Evolutionary conservation across 192 early-diverging fungal species (phyloP).

Genomic region (Chytriomyces hyalinus): DNA sequence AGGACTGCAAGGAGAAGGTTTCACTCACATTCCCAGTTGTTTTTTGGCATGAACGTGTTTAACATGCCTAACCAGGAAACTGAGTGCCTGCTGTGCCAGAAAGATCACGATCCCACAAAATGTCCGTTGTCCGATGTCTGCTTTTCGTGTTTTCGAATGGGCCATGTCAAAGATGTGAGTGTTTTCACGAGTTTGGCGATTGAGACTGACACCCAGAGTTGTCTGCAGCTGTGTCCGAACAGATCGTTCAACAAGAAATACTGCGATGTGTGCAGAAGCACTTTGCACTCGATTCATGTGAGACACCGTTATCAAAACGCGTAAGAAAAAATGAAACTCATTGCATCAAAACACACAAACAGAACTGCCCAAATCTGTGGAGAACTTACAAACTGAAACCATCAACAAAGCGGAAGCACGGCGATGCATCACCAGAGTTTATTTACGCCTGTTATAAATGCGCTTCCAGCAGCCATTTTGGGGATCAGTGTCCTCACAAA

Average conservation of each 20-base stretch:
- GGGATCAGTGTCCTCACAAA: constrained; percentile 7
- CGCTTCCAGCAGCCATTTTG: constrained; percentile 11
- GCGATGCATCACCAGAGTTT: background rate
- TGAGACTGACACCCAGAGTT: background rate
- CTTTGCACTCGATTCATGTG: constrained; percentile 16
- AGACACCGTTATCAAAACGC: too few relatives aligned
- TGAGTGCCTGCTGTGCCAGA: constrained; percentile 25
- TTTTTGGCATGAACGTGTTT: too few relatives aligned
- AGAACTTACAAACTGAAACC: constrained; percentile 17
- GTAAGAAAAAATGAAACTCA: background rate
- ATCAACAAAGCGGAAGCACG: background rate
- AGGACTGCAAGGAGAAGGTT: constrained; percentile 31
- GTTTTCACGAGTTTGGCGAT: too few relatives aligned
- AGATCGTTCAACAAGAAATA: background rate
- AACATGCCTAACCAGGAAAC: constrained; percentile 3
- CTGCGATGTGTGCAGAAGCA: constrained; percentile 4
- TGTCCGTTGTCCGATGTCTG: constrained; percentile 27
- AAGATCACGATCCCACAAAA: constrained; percentile 26
- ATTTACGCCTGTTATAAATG: constrained; percentile 15
- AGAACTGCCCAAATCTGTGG: constrained; percentile 22
- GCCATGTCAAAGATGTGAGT: constrained; percentile 16
- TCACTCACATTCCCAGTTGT: too few relatives aligned
- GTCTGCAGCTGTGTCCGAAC: background rate
- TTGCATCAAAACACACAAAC: background rate
- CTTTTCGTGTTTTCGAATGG: constrained; percentile 19